Base-by-base conservation (phyloP, 768 basidiomycete species). In the Lactifluus echinatus region DNA sequence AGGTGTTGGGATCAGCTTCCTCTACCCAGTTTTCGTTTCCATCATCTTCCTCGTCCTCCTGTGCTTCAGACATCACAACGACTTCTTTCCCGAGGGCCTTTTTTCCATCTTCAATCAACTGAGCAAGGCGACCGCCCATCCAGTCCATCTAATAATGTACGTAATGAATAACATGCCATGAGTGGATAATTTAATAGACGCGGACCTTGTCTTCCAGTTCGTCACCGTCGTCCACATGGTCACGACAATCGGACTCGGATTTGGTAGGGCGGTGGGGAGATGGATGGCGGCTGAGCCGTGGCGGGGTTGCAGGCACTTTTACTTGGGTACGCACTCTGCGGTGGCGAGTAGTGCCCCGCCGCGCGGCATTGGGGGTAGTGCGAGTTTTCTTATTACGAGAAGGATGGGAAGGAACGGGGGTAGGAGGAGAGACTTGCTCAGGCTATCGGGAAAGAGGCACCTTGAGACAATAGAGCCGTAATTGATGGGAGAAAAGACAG, bases 1-100 rank as follows among this genome's bases (percentile, higher is more conserved):
- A 44, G 3, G 57, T 23, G 45, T 50, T 47, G 12, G 56, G 53
- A 12, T 69, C 70, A 26, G 74, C 76, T 42, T 86, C 84, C 53
- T 89, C 88, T 55, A 84, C 83, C 89, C 89, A 92, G 2, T 74
- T 76, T 8, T 80, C 87, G 7, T 75, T 76, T 2, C 86, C 89
- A 65, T 90, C 88, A 59, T 90, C 89, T 3, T 83, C 79, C 63
- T 84, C 83, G 56, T 89, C 88, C 62, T 88, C 86, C 55, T 82
- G 75, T 4, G 76, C 75, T 46, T 89, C 88, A 59, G 82, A 83
- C 79, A 83, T 80, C 4, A 89, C 80, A 8, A 92, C 89, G 15
- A 93, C 76, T 66, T 92, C 88, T n/a, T 78, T 74, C 14, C 79
- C 80, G 7, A 93, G 76, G 0, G 90, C 90, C 45, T 79, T 81